Conservation (phyloP, 2,329 filamentous ascomycete species). For the Ophiobolus disseminans region DNA sequence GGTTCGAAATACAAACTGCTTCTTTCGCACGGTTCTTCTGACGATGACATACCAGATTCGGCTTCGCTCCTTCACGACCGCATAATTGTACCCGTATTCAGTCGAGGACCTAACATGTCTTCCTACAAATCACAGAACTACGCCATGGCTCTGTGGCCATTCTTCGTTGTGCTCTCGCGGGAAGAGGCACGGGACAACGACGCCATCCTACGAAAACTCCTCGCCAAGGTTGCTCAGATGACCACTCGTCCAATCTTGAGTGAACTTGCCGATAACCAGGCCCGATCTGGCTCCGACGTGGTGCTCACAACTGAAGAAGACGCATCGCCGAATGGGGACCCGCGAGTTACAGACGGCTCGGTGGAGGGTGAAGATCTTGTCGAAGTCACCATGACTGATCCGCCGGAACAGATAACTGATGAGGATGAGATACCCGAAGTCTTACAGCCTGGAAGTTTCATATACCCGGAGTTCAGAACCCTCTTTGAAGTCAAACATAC, state of each 20-base stretch:
- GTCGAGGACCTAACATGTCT: conserved; percentile 57
- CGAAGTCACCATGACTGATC: conserved; percentile 83
- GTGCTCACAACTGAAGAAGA: conserved; percentile 69
- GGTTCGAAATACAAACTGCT: conserved; percentile 55
- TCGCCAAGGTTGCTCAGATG: conserved; percentile 77
- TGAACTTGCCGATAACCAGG: conserved; percentile 57
- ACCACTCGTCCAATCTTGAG: conserved; percentile 73
- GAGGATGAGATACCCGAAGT: conserved; percentile 48
- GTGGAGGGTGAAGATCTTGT: conserved; percentile 90
- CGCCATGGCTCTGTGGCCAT: conserved; percentile 57
- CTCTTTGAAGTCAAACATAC: conserved; percentile 81
- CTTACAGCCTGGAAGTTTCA: conserved; percentile 61
- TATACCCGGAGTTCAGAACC: conserved; percentile 67
- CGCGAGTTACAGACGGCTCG: conserved; percentile 77
- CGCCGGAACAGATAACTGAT: conserved; percentile 21
- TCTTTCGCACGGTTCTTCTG: conserved; percentile 50
- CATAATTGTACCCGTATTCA: conserved; percentile 74
- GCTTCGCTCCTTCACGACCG: conserved; percentile 69
- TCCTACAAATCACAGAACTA: conserved; percentile 36
- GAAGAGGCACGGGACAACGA: conserved; percentile 76
- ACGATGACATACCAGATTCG: conserved; percentile 60
- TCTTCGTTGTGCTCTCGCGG: conserved; percentile 77
- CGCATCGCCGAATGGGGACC: conserved; percentile 71
- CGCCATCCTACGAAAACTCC: conserved; percentile 77
- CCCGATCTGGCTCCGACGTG: conserved; percentile 69